Evolutionary conservation across 2,329 filamentous ascomycete species (phyloP).

Genomic region (Xylariomycetidae sp.): DNA sequence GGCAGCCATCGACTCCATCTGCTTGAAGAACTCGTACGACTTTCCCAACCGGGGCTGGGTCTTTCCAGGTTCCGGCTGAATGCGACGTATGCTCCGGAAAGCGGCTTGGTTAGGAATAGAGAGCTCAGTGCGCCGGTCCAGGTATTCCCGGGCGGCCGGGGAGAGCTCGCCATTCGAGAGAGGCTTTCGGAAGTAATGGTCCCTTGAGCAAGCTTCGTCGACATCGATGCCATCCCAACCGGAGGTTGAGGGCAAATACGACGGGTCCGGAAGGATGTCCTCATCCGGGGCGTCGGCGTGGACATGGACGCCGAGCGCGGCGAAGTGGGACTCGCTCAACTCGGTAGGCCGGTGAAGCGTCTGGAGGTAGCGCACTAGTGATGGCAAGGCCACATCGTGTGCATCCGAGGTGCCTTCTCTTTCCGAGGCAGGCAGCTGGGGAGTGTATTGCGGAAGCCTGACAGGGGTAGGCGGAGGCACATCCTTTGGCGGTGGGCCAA

Average conservation of each 20-base stretch:
- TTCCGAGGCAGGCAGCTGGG: slow-evolving; percentile 18
- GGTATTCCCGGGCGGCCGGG: slow-evolving; percentile 52
- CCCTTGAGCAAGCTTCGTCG: slow-evolving; percentile 43
- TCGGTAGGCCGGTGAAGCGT: slow-evolving; percentile 47
- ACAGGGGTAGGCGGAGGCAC: slow-evolving; percentile 52
- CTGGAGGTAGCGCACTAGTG: slow-evolving; percentile 46
- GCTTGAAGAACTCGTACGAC: slow-evolving; percentile 60
- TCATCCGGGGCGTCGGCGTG: slow-evolving; percentile 40
- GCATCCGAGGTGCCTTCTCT: neutral
- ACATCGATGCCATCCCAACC: slow-evolving; percentile 43
- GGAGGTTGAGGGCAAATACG: slow-evolving; percentile 46
- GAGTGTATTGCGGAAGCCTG: slow-evolving; percentile 40
- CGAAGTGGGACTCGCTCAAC: slow-evolving; percentile 43
- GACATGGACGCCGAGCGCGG: slow-evolving; percentile 52
- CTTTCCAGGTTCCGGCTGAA: slow-evolving; percentile 48
- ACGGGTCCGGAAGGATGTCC: slow-evolving; percentile 48
- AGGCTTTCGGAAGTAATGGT: slow-evolving; percentile 40
- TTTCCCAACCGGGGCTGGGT: slow-evolving; percentile 52
- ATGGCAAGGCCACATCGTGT: slow-evolving; percentile 19
- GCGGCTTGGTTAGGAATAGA: slow-evolving; percentile 50
- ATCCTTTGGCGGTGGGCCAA: slow-evolving; percentile 36
- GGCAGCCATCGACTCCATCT: slow-evolving; percentile 50
- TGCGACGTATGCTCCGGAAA: slow-evolving; percentile 54
- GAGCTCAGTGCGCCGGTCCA: slow-evolving; percentile 54
- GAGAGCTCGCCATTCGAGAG: slow-evolving; percentile 49